Evolutionary conservation across 2,329 filamentous ascomycete species (phyloP).

Genomic region (Verticillium nubilum): DNA sequence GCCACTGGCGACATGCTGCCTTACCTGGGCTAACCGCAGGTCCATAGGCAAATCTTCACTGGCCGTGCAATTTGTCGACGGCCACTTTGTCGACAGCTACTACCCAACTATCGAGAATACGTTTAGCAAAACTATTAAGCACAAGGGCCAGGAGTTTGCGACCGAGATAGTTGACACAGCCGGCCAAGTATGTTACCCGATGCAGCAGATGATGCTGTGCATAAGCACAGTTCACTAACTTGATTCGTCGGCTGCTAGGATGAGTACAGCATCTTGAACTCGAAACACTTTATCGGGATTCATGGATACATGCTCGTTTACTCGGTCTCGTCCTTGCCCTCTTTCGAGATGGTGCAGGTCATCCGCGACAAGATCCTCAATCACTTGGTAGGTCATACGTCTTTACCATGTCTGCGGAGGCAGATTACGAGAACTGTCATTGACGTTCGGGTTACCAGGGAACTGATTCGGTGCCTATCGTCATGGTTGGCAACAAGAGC

Average conservation of each 20-base stretch:
- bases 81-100: constrained; percentile 97
- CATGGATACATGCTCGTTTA: constrained; percentile 99
- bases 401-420: background rate
- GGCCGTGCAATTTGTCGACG: constrained; percentile 94
- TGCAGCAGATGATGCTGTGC: background rate
- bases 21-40: background rate
- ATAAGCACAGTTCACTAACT: no score
- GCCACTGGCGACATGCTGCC: background rate
- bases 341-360: constrained; percentile 95
- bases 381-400: constrained; percentile 63
- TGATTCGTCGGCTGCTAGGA: constrained; percentile 55
- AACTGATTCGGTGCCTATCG: constrained; percentile 85
- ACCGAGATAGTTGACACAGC: constrained; percentile 99
- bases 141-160: constrained; percentile 86
- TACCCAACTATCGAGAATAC: constrained; percentile 99
- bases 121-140: constrained; percentile 91
- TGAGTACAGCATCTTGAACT: constrained; percentile 97
- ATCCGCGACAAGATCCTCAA: constrained; percentile 97
- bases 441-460: constrained; percentile 50
- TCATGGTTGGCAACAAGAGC: constrained; percentile 95
- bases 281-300: constrained; percentile 98
- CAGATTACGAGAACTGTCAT: background rate
- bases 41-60: constrained; percentile 87
- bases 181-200: constrained; percentile 63
- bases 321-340: constrained; percentile 89